Evolutionary conservation across 768 basidiomycete species (phyloP).

Genomic region (Tremella fuciformis): DNA sequence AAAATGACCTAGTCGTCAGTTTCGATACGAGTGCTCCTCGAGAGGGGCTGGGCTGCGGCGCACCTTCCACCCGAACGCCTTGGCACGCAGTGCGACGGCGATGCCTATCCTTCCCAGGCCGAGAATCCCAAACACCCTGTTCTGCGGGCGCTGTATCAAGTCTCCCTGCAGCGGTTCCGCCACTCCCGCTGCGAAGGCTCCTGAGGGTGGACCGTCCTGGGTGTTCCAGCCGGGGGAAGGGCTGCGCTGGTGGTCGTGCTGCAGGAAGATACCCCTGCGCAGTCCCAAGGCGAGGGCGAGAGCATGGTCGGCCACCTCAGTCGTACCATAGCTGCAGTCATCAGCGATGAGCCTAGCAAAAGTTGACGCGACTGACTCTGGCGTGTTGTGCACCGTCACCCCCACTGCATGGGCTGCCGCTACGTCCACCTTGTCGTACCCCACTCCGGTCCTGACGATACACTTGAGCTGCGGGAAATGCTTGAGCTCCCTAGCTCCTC

Average conservation of each 20-base stretch:
- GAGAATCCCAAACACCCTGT: not conserved
- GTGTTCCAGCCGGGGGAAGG: not conserved
- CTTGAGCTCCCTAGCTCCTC: not conserved
- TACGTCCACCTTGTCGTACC: not conserved
- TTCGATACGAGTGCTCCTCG: not conserved
- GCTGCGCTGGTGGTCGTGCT: slow-evolving; percentile 4
- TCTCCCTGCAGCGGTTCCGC: slow-evolving; percentile 2
- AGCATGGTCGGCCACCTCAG: slow-evolving; percentile 7
- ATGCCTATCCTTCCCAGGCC: slow-evolving; percentile 6
- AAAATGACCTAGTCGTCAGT: slow-evolving; percentile 2
- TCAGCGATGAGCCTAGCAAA: not conserved
- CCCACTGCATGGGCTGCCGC: not conserved
- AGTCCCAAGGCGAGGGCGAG: not conserved
- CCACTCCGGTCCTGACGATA: not conserved
- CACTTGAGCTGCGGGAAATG: slow-evolving; percentile 1
- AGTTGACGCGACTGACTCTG: not conserved
- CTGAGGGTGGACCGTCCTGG: not conserved
- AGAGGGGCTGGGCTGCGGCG: not conserved
- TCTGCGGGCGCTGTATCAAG: not conserved
- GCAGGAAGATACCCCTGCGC: slow-evolving; percentile 1
- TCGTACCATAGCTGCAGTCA: slow-evolving; percentile 7
- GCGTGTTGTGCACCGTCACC: not conserved
- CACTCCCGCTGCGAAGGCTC: too few relatives aligned
- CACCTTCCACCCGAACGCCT: slow-evolving; percentile 4
- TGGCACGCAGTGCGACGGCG: slow-evolving; percentile 1